Evolutionary conservation across 257 asterid species (phyloP).

Genomic region (Ballota nigra): DNA sequence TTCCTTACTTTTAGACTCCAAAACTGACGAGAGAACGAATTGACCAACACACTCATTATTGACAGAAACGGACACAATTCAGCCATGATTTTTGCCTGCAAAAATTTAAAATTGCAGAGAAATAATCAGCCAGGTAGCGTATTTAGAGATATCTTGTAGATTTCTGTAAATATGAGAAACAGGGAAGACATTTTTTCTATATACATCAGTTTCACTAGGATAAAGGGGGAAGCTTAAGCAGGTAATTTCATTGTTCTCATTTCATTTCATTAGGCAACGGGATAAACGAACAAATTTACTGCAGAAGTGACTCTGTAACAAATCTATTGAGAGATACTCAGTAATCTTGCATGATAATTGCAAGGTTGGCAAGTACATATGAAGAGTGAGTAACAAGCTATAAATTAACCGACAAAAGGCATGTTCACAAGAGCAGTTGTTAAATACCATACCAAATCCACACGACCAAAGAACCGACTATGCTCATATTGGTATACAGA

Average conservation of each 20-base stretch:
- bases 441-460: not conserved
- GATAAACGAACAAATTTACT: not conserved
- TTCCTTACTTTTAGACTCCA: not conserved
- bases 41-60: not conserved
- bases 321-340: not conserved
- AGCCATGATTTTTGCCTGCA: not conserved
- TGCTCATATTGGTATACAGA: not conserved
- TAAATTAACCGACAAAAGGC: not conserved
- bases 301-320: not conserved
- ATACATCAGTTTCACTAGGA: not conserved
- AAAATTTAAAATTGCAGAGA: not conserved
- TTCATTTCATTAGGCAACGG: not conserved
- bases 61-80: not conserved
- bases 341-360: not conserved
- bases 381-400: not conserved
- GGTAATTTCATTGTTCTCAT: not conserved
- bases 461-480: not conserved
- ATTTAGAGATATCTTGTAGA: not conserved
- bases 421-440: not conserved
- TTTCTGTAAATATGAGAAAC: not conserved
- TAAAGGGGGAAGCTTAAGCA: not conserved
- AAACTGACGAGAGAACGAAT: not conserved
- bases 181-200: not conserved
- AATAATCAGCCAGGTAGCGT: not conserved
- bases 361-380: not conserved